These are phyloP conservation scores for Dictyostelium citrinum DNA, from an alignment of 78 protist genomes.

Conservation along the genomic window DNA sequence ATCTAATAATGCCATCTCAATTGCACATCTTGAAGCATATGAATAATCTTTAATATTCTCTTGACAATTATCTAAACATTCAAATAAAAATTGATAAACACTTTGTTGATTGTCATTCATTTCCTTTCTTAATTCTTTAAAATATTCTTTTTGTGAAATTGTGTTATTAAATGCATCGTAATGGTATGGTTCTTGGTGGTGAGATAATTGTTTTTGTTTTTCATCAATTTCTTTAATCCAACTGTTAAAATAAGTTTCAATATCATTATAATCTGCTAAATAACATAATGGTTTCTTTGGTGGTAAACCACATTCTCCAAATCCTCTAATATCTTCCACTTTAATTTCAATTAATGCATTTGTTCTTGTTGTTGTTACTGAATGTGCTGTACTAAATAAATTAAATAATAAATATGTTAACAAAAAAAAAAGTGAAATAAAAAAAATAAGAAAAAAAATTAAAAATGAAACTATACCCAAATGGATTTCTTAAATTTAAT, in stretches of 20 bases:
- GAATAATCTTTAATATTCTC: slow-evolving; percentile 25
- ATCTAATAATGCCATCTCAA: slow-evolving; percentile 71
- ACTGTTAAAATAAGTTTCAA: neutral
- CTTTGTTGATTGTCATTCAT: too few species aligned
- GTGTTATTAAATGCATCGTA: slow-evolving; percentile 40
- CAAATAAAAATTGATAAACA: neutral
- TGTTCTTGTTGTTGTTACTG: slow-evolving; percentile 64
- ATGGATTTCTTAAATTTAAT: slow-evolving; percentile 52
- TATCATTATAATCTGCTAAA: slow-evolving; percentile 56
- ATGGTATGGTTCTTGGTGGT: neutral
- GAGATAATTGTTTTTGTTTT: neutral
- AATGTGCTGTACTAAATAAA: slow-evolving; percentile 56
- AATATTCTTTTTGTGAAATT: neutral
- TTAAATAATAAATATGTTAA: neutral
- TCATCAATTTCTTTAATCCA: neutral
- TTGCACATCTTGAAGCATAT: slow-evolving; percentile 9
- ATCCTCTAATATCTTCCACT: slow-evolving; percentile 15
- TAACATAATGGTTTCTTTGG: slow-evolving; percentile 70
- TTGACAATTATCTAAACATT: slow-evolving; percentile 52
- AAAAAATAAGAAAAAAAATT: neutral
- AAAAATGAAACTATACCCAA: slow-evolving; percentile 12
- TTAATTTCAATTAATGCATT: slow-evolving; percentile 26
- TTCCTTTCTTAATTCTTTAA: neutral
- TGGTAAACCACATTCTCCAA: slow-evolving; percentile 76
- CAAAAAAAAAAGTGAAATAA: neutral